phyloP scores from a whole-genome alignment of 1,284 basidiomycete species.

The Leccinum insolens region DNA sequence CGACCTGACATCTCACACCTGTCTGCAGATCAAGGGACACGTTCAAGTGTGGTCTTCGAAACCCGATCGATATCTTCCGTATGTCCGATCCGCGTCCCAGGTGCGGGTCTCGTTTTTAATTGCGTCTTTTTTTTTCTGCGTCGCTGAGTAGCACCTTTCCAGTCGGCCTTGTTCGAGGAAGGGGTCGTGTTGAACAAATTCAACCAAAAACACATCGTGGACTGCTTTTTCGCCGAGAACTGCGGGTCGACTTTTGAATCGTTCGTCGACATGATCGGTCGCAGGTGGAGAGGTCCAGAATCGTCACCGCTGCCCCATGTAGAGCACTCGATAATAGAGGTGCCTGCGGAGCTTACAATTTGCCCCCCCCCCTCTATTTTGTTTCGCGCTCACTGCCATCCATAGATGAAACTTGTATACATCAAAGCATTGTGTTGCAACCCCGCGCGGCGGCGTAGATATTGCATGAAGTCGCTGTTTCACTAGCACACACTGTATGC shows the following conservation, averaged over 20 bases:
- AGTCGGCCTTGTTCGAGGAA: conserved; percentile 63
- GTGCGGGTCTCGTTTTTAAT: conserved; percentile 28
- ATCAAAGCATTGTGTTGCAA: conserved; percentile 53
- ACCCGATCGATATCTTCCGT: conserved; percentile 47
- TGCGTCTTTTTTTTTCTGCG: conserved; percentile 6
- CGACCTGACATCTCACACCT: neutral
- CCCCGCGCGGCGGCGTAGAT: conserved; percentile 64
- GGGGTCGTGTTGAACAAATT: conserved; percentile 58
- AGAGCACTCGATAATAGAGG: conserved; percentile 60
- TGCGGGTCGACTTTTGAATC: conserved; percentile 53
- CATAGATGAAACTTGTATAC: conserved; percentile 59
- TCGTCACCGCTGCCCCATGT: conserved; percentile 44
- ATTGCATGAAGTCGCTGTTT: conserved; percentile 60
- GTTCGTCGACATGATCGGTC: conserved; percentile 43
- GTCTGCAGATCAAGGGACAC: conserved; percentile 50
- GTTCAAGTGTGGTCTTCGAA: conserved; percentile 49
- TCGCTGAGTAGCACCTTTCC: conserved; percentile 1
- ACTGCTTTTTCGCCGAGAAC: conserved; percentile 69
- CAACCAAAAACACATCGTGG: conserved; percentile 56
- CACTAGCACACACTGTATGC: conserved; percentile 64
- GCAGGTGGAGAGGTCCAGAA: conserved; percentile 39
- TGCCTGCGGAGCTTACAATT: conserved; percentile 24
- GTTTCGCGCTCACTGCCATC: conserved; percentile 1
- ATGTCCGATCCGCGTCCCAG: conserved; percentile 64
- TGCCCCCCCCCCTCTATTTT: neutral